Evolutionary conservation across 2,329 filamentous ascomycete genomes (phyloP), one percentile per base, ranked within the genome.

Genomic region (Xylaria sp.): DNA sequence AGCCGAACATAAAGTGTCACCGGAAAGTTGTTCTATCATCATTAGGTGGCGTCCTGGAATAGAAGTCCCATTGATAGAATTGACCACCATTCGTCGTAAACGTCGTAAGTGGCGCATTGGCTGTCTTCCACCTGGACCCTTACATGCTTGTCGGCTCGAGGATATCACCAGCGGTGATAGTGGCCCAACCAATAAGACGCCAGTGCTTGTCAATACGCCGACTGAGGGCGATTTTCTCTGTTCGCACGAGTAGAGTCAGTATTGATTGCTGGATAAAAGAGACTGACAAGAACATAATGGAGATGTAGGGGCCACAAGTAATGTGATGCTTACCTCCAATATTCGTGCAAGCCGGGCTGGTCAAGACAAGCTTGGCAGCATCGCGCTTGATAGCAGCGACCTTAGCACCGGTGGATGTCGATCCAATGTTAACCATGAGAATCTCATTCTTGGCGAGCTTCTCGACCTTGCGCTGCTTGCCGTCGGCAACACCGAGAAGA

Each of bases 391-490:
- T 95, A 71, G 91, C 93, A 60, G 94, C 85, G 57, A 99, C 91
- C 85, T 97, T 99, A 68, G 94, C 94, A 77, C 94, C 94, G 11
- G 93, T 97, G 52, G 94, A 95, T 8, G 93, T 97, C 44, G 91
- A 96, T 63, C 94, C 94, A 74, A 99, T 99, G 82, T 99, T 99
- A 67, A 99, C 94, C 94, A 99, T 97, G 77, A 99, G 88, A 71
- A 97, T 92, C 77, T 99, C 94, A 79, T 96, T 97, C 87, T 97
- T 99, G 59, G 92, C 83, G 66, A 99, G 83, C 82, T 99, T 99
- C 70, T 92, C 92, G 67, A 99, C 94, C 88, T 99, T 99, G 72
- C 93, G 93, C 79, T 97, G 94, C 83, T 99, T 99, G 75, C 94
- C 94, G 69, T 99, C 94, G 64, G 93, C 92, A 71, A 99, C 94